phyloP scores from a whole-genome alignment of 805 yeast species.

The Blastobotrys parvus region DNA sequence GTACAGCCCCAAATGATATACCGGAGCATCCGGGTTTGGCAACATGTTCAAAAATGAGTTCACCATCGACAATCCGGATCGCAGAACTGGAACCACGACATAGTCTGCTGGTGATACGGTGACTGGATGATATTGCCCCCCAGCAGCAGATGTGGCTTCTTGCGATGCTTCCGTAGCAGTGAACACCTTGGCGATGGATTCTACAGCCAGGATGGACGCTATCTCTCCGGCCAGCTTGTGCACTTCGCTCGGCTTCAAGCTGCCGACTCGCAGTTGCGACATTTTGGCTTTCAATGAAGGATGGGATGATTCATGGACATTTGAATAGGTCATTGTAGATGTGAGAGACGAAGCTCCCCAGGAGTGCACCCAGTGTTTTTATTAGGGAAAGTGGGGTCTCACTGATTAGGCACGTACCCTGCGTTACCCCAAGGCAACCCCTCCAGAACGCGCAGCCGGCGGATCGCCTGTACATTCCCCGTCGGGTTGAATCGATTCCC shows the following conservation, averaged over 20 bases:
- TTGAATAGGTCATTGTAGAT: too few species aligned
- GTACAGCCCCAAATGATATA: constrained; percentile 28
- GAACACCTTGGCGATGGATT: constrained; percentile 17
- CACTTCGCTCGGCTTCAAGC: constrained; percentile 15
- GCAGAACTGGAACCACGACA: constrained; percentile 25
- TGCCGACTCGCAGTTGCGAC: constrained; percentile 20
- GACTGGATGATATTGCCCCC: constrained; percentile 9
- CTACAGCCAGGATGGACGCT: constrained; percentile 23
- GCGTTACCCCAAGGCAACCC: too few species aligned
- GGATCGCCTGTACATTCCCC: too few species aligned
- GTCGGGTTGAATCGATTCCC: too few species aligned
- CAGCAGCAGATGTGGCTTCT: constrained; percentile 6
- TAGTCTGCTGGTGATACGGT: constrained; percentile 15
- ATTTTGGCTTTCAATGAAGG: constrained; percentile 21
- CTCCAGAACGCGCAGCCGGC: too few species aligned
- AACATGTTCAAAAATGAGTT: constrained; percentile 22
- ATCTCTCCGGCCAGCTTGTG: constrained; percentile 18
- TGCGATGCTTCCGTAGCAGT: constrained; percentile 4
- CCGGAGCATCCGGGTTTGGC: constrained; percentile 23
- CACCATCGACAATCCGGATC: constrained; percentile 28
- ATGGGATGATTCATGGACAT: constrained; percentile 9
- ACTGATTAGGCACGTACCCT: too few species aligned
- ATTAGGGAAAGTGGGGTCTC: too few species aligned
- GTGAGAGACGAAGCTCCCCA: too few species aligned
- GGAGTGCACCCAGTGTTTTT: too few species aligned